A percentile compares a stretch with the other conserved stretches of the same genome.
Evolutionary conservation across 768 basidiomycete species (phyloP).

Genomic region (Psilocybe tampanensis): DNA sequence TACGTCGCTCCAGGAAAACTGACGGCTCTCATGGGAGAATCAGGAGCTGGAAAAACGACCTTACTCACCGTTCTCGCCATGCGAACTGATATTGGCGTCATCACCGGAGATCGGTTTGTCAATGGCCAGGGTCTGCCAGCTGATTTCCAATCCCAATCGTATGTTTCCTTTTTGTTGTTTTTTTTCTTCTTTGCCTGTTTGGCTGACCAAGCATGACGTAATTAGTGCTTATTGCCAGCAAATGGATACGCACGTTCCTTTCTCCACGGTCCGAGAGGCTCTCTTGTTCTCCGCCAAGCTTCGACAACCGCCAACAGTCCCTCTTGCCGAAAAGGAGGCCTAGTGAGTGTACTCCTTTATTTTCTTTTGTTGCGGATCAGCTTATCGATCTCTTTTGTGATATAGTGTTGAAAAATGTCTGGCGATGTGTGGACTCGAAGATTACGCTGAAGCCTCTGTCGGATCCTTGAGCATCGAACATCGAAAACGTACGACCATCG

Average conservation of each 20-base stretch:
- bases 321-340: slow-evolving; percentile 73
- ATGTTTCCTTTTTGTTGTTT: slow-evolving; percentile 8
- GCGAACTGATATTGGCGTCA: slow-evolving; percentile 47
- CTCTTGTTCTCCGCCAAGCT: slow-evolving; percentile 80
- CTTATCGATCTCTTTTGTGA: not conserved
- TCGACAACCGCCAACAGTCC: slow-evolving; percentile 71
- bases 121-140: slow-evolving; percentile 53
- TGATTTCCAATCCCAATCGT: slow-evolving; percentile 68
- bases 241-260: slow-evolving; percentile 79
- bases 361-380: not conserved
- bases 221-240: slow-evolving; percentile 80
- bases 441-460: slow-evolving; percentile 63
- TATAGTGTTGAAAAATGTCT: slow-evolving; percentile 50
- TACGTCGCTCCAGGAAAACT: slow-evolving; percentile 84
- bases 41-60: slow-evolving; percentile 57
- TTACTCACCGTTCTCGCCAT: slow-evolving; percentile 60
- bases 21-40: slow-evolving; percentile 76
- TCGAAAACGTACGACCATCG: slow-evolving; percentile 85
- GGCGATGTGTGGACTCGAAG: slow-evolving; percentile 65
- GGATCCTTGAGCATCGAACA: slow-evolving; percentile 70
- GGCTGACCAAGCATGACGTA: not conserved
- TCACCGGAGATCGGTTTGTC: slow-evolving; percentile 55
- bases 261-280: slow-evolving; percentile 80
- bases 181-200: too few species aligned
- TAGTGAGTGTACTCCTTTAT: slow-evolving; percentile 57